These are phyloP conservation scores for Piromyces sp. DNA, from an alignment of 192 early-diverging fungal genomes.

Conservation along the genomic window DNA sequence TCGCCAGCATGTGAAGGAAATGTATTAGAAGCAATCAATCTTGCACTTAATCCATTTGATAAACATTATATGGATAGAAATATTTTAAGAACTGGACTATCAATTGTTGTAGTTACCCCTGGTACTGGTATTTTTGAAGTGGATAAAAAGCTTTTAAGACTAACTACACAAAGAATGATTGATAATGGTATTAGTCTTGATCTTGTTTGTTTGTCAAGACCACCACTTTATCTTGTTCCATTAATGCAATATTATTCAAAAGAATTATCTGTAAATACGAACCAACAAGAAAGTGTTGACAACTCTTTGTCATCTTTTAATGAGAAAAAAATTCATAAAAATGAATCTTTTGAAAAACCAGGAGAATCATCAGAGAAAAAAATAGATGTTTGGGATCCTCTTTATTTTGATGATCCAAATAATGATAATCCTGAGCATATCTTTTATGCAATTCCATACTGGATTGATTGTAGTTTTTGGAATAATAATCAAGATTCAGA, in stretches of 20 bases:
- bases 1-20: slow-evolving; percentile 81
- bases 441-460: slow-evolving; percentile 63
- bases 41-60: slow-evolving; percentile 87
- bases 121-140: slow-evolving; percentile 80
- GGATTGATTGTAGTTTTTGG: slow-evolving; percentile 88
- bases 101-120: slow-evolving; percentile 76
- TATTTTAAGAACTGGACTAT: slow-evolving; percentile 70
- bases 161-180: slow-evolving; percentile 89
- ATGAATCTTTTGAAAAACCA: slow-evolving; percentile 1
- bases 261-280: neutral
- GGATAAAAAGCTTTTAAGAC: slow-evolving; percentile 59
- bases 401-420: slow-evolving; percentile 21
- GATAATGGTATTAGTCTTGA: slow-evolving; percentile 72
- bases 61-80: slow-evolving; percentile 91
- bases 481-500: neutral
- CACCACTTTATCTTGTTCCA: slow-evolving; percentile 75
- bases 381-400: slow-evolving; percentile 23
- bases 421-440: slow-evolving; percentile 7
- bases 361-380: neutral
- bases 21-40: slow-evolving; percentile 85
- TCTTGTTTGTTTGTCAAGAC: slow-evolving; percentile 71
- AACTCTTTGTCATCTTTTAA: neutral
- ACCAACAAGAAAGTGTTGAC: neutral
- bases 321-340: neutral
- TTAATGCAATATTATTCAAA: slow-evolving; percentile 63